These are phyloP conservation scores for Leucocoprinus birnbaumii DNA, from an alignment of 768 basidiomycete genomes.

Conservation along the genomic window DNA sequence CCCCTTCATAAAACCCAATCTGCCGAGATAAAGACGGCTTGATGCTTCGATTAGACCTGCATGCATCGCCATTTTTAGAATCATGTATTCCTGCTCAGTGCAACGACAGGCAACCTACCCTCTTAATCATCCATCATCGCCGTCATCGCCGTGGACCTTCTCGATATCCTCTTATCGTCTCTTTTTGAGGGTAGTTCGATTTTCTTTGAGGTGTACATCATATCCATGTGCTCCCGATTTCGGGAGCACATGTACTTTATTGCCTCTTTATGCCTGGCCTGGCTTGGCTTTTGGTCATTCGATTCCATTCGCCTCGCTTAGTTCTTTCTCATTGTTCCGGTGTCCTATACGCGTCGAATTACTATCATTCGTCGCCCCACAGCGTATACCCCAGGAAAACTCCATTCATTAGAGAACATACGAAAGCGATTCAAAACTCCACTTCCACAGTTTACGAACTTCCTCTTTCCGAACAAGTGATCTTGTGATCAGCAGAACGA, in stretches of 20 bases:
- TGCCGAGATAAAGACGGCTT: constrained; percentile 8
- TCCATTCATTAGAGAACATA: background rate
- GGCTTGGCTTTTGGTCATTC: too few relatives aligned
- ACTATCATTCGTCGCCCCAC: too few relatives aligned
- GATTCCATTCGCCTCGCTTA: too few relatives aligned
- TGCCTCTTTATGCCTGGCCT: too few relatives aligned
- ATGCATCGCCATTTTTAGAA: background rate
- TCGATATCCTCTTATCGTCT: constrained; percentile 2
- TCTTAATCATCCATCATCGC: background rate
- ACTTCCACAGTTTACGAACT: background rate
- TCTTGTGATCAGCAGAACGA: constrained; percentile 1
- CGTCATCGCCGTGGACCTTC: background rate
- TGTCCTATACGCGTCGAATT: background rate
- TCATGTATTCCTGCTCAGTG: too few relatives aligned
- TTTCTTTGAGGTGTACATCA: too few relatives aligned
- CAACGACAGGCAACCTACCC: too few relatives aligned
- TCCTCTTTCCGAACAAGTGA: background rate
- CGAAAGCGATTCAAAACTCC: background rate
- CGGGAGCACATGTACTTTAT: background rate
- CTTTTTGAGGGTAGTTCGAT: background rate
- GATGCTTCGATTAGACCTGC: background rate
- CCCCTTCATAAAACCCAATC: background rate
- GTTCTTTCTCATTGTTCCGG: background rate
- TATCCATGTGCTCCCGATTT: background rate
- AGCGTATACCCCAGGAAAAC: too few relatives aligned